Evolutionary conservation across 2,329 filamentous ascomycete genomes (phyloP), one percentile per base, ranked within the genome.

Genomic region (Pezicula neosporulosa): DNA sequence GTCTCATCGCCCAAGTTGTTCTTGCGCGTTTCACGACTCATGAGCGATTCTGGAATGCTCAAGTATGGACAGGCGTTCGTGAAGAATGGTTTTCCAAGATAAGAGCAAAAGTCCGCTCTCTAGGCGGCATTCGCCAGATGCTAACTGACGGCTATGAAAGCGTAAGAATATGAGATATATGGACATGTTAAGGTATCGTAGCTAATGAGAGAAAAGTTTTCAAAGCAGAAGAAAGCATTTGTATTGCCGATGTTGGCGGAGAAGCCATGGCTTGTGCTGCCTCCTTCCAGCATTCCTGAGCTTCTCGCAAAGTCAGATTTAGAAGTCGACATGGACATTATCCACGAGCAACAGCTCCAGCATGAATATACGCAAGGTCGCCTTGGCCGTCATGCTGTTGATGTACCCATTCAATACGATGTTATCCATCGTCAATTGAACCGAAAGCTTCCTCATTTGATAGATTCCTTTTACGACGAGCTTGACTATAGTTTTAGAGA

Each of bases 401-500:
- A 42, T 10, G 39, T 42, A 10, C 39, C 39, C 18, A 42, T 42
- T 21, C 39, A 42, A 21, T 42, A 42, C 19, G 39, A 42, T 12
- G 39, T 42, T 42, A 4, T 42, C 12, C 15, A 21, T 21, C 39
- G 39, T 42, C 39, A 42, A 42, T 42, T 42, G 39, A 42, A 42
- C 21, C 39, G 39, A 21, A 42, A 42, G 5, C 39, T 42, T 21
- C 39, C 39, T 42, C 39, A 16, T 4, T 42, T 42, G 39, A 42
- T 42, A 42, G 39, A 42, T 42, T 4, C 39, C 18, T 16, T 42
- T 21, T 42, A 42, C 18, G 39, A 42, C 19, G 39, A 42, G 39
- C 39, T 42, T 42, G 39, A 42, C 5, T 10, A 21, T 12, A 30
- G 19, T 35, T 50, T 50, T 37, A 39, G 50, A 24, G 5, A 53